Evolutionary conservation across 352 stramenopile species (phyloP), one percentile per base, ranked within the genome.

Genomic region (Phytophthora ohioensis): DNA sequence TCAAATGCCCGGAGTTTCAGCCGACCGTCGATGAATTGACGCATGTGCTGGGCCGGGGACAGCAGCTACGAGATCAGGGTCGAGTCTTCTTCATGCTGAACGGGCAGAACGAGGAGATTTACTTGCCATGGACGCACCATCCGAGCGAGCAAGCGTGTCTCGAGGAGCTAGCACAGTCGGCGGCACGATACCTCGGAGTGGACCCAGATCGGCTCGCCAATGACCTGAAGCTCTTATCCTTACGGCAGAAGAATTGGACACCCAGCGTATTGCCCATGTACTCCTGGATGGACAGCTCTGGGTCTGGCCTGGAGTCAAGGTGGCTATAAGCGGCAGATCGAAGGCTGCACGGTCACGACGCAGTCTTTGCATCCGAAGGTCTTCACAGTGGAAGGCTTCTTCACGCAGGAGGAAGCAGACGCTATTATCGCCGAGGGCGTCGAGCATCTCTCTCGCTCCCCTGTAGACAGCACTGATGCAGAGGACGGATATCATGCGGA

Each of bases 61-160:
- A 73, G 8, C 49, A 79, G 55, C 64, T 91, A 30, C 79, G 73
- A 53, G 47, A 56, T 0, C 63, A 78, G 5, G 47, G 67, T 15
- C 73, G 70, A 35, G 81, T 91, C 47, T 90, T 93, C 39, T 71
- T 93, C 56, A 87, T 89, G 79, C 76, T 91, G 36, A 93, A 92
- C 41, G 84, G 86, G 30, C 49, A 89, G 47, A 87, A 91, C 62
- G 74, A 88, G 13, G 84, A 82, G 31, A 6, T 91, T 2, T 79
- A 75, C 47, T 35, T 91, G 38, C 64, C 67, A 6, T 93, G 74
- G 79, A 46, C 71, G 13, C 43, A 73, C 13, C 58, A 64, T 12
- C 61, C 79, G 39, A 17, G 47, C 10, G 30, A 63, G 5, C 45
- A 71, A 46, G 54, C 42, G 11, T 93, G 84, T 57, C 57, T 91